Evolutionary conservation across 106 monocot species (phyloP), one percentile per base, ranked within the genome.

Genomic region (Phalaenopsis equestris): DNA sequence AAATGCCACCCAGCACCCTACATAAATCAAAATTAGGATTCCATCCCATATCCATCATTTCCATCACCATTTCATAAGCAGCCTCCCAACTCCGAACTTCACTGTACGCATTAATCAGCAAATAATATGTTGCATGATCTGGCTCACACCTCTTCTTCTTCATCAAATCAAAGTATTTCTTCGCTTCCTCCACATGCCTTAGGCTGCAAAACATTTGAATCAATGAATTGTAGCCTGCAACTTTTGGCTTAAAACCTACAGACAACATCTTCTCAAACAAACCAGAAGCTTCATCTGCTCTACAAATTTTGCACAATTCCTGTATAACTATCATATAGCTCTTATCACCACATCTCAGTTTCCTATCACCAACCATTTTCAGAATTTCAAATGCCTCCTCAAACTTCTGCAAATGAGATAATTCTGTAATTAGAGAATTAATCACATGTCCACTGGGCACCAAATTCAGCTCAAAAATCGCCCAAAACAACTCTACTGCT

Each of bases 21-120:
- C 56, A 81, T 8, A 79, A 84, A 48, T 78, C 70, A 12, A 81
- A 42, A 79, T 84, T 70, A 41, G 87, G 84, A 78, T 55, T 15
- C 81, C 75, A 79, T 36, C 87, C 87, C 46, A 87, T 56, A 15
- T 78, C 81, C 4, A 87, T 61, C 87, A 87, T 87, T 75, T 84
- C 87, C 61, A 87, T 75, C 75, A 87, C 56, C 43, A 87, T 70
- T 30, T 17, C 46, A 79, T 81, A 78, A 78, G 84, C 87, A 75
- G 38, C 39, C 43, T 84, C 81, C 84, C 81, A 87, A 30, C 79
- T 79, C 30, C 76, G 55, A 75, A 56, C 46, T 16, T 2, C 37
- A n/a, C 81, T 78, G 39, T 81, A 23, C 17, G 84, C 84, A 79
- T 87, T 81, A 46, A 87, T 79, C 45, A 87, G 67, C 84, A 79